phyloP scores from a whole-genome alignment of 257 asterid species.

The Lantana camara region DNA sequence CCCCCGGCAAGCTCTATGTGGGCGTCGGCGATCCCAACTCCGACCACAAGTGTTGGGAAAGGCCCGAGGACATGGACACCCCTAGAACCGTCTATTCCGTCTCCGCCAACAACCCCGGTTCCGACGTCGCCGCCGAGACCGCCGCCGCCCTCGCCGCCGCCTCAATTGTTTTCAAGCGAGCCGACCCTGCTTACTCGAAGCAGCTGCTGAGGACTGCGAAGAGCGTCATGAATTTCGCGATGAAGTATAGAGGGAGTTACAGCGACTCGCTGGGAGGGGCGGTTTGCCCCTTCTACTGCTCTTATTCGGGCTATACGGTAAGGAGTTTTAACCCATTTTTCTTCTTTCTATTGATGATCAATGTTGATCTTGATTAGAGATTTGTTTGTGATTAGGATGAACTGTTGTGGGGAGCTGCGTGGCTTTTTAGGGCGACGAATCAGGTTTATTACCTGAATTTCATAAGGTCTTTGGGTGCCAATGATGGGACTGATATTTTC shows the following conservation, averaged over 20 bases:
- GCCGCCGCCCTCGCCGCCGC: slow-evolving; percentile 95
- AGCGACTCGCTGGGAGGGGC: slow-evolving; percentile 71
- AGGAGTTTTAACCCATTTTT: no score
- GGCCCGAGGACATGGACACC: slow-evolving; percentile 96
- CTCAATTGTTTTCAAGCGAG: slow-evolving; percentile 65
- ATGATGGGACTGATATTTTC: slow-evolving; percentile 60
- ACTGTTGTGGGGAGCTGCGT: slow-evolving; percentile 83
- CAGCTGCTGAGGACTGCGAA: slow-evolving; percentile 55
- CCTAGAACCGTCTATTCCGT: slow-evolving; percentile 58
- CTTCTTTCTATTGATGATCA: no score
- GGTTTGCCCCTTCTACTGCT: slow-evolving; percentile 86
- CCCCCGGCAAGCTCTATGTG: slow-evolving; percentile 74
- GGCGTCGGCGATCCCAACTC: slow-evolving; percentile 83
- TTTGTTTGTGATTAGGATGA: slow-evolving; percentile 52
- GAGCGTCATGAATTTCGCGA: slow-evolving; percentile 67
- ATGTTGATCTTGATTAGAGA: background rate
- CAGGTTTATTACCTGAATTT: slow-evolving; percentile 51
- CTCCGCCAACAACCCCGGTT: slow-evolving; percentile 70
- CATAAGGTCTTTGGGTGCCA: slow-evolving; percentile 54
- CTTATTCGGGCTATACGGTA: slow-evolving; percentile 82
- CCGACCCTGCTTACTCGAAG: slow-evolving; percentile 54
- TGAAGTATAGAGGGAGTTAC: slow-evolving; percentile 67
- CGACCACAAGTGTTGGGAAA: slow-evolving; percentile 89
- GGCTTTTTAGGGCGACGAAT: slow-evolving; percentile 84
- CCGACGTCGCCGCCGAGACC: slow-evolving; percentile 91